phyloP scores from a whole-genome alignment of 257 asterid species.

The Solanum pimpinellifolium region DNA sequence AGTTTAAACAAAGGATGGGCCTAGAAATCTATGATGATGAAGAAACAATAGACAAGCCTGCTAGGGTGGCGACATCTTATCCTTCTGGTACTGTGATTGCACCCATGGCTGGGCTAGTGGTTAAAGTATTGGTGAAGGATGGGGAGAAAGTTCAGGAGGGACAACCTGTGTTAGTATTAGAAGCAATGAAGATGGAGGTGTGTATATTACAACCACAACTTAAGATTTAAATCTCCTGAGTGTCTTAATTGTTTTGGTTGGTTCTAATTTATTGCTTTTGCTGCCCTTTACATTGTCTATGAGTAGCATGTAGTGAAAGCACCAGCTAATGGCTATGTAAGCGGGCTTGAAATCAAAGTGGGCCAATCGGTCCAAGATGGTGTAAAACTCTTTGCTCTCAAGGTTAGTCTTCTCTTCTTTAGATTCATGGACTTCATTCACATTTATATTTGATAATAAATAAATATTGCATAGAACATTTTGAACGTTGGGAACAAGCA shows the following conservation, averaged over 20 bases:
- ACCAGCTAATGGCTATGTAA: conserved; percentile 46
- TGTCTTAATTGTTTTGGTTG: background rate
- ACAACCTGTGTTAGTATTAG: conserved; percentile 75
- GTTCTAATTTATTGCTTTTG: background rate
- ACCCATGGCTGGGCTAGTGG: conserved; percentile 95
- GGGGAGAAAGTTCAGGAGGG: conserved; percentile 61
- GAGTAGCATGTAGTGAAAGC: conserved; percentile 92
- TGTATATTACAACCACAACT: background rate
- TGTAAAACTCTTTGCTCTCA: conserved; percentile 40
- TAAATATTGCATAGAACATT: background rate
- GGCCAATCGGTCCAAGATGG: conserved; percentile 91
- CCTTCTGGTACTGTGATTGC: conserved; percentile 79
- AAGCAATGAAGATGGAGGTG: conserved; percentile 99
- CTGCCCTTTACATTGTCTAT: background rate
- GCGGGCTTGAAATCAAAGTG: conserved; percentile 53
- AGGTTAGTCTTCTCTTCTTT: conserved; percentile 30
- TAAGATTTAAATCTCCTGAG: background rate
- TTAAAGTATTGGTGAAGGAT: conserved; percentile 65
- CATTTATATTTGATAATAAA: background rate
- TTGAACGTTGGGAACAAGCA: background rate
- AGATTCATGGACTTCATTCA: background rate
- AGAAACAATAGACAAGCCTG: conserved; percentile 40
- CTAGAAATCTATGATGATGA: conserved; percentile 35
- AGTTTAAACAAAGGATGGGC: conserved; percentile 48
- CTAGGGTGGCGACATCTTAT: conserved; percentile 41